These are phyloP conservation scores for Fraxinus quadrangulata DNA, from an alignment of 257 asterid genomes.

Conservation along the genomic window DNA sequence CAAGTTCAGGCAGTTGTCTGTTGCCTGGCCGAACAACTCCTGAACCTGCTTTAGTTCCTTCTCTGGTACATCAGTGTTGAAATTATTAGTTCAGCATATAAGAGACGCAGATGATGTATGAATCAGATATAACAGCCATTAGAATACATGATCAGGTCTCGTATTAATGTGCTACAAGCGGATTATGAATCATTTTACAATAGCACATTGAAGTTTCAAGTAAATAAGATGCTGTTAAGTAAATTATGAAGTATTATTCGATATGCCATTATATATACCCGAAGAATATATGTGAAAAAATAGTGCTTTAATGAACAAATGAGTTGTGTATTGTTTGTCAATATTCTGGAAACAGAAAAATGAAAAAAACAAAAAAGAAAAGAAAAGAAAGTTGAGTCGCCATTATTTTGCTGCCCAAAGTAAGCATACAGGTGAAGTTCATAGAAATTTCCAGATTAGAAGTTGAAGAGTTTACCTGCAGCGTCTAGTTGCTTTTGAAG, in stretches of 20 bases:
- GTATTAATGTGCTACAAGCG: too few relatives aligned
- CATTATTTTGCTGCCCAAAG: not conserved
- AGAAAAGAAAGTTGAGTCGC: not conserved
- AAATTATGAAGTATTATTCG: too few relatives aligned
- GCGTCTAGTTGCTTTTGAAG: slow-evolving; percentile 88
- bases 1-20: slow-evolving; percentile 80
- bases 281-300: too few relatives aligned
- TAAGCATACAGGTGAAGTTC: not conserved
- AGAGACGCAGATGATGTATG: too few relatives aligned
- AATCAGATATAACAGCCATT: too few relatives aligned
- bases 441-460: not conserved
- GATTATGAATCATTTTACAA: too few relatives aligned
- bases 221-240: too few relatives aligned
- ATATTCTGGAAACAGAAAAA: not conserved
- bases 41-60: slow-evolving; percentile 82
- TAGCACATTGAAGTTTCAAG: too few relatives aligned
- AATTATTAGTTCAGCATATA: not conserved
- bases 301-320: too few relatives aligned
- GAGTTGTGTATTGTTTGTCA: not conserved
- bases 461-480: slow-evolving; percentile 54
- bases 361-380: too few relatives aligned
- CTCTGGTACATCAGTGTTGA: slow-evolving; percentile 36
- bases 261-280: too few relatives aligned
- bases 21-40: slow-evolving; percentile 75
- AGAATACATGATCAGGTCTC: too few relatives aligned